Evolutionary conservation across 345 rosid species (phyloP).

Genomic region (Erodium maritimum): DNA sequence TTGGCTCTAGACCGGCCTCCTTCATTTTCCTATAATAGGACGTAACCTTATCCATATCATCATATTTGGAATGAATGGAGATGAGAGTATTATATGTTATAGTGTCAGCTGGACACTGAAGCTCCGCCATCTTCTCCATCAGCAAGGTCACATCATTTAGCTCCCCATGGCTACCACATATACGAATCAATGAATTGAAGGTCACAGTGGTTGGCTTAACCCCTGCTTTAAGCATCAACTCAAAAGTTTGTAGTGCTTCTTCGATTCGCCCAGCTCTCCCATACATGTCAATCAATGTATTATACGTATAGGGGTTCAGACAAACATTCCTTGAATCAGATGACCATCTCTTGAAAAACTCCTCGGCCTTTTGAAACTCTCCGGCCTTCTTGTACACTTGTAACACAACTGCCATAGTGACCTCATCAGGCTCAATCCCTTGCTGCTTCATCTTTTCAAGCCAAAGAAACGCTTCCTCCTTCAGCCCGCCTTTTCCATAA

Average conservation of each 20-base stretch:
- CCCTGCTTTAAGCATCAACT: slow-evolving; percentile 57
- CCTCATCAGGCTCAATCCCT: slow-evolving; percentile 76
- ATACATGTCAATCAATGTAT: slow-evolving; percentile 76
- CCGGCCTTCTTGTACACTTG: slow-evolving; percentile 82
- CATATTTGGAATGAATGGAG: slow-evolving; percentile 55
- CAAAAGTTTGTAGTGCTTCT: slow-evolving; percentile 60
- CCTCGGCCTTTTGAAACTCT: slow-evolving; percentile 68
- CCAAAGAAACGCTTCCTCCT: slow-evolving; percentile 51
- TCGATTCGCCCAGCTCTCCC: slow-evolving; percentile 67
- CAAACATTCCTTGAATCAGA: slow-evolving; percentile 22
- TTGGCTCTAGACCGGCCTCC: slow-evolving; percentile 50
- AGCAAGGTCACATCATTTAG: slow-evolving; percentile 50
- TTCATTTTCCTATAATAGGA: slow-evolving; percentile 61
- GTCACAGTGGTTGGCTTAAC: slow-evolving; percentile 72
- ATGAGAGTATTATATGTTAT: slow-evolving; percentile 83
- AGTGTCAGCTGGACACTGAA: slow-evolving; percentile 59
- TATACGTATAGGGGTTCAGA: slow-evolving; percentile 56
- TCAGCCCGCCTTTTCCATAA: slow-evolving; percentile 72
- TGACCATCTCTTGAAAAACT: slow-evolving; percentile 71
- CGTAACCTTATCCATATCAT: slow-evolving; percentile 41
- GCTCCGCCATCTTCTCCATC: slow-evolving; percentile 66
- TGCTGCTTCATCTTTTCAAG: slow-evolving; percentile 60
- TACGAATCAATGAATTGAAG: slow-evolving; percentile 80
- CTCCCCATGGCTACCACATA: slow-evolving; percentile 58
- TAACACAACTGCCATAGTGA: slow-evolving; percentile 62